These are phyloP conservation scores for Botryotinia calthae DNA, from an alignment of 2,329 filamentous ascomycete species.

Conservation along the genomic window DNA sequence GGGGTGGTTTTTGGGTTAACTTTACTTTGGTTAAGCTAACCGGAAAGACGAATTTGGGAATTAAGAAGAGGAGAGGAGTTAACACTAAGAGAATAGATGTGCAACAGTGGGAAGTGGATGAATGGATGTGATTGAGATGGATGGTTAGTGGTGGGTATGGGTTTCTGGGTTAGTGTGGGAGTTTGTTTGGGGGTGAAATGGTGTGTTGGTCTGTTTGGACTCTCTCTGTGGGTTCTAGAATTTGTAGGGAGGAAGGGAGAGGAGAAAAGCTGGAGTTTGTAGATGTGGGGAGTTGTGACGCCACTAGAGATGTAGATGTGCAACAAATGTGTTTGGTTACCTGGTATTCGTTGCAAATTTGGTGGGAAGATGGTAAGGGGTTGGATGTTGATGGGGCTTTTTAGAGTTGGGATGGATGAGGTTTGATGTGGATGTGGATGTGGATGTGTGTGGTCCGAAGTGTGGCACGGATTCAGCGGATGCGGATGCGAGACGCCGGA, in stretches of 20 bases:
- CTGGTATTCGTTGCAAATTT: neutral
- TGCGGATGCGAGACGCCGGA: conserved; percentile 2
- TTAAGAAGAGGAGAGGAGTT: no score
- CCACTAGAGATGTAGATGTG: conserved; percentile 10
- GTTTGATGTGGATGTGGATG: neutral
- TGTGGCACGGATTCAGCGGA: neutral
- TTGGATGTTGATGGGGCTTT: neutral
- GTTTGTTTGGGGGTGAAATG: neutral
- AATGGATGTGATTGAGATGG: neutral
- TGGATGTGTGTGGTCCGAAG: no score
- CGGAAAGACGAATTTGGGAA: no score
- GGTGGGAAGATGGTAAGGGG: neutral
- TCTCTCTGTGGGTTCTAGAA: neutral
- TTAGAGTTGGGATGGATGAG: neutral
- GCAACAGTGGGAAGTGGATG: neutral
- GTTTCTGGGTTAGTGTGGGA: neutral
- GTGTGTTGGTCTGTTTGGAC: no score
- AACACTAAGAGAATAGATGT: neutral
- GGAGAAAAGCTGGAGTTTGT: neutral
- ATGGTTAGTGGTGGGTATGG: no score
- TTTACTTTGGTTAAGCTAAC: no score
- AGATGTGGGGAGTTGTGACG: neutral
- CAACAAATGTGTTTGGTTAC: neutral
- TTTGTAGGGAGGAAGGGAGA: neutral
- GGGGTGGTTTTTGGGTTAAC: no score